Evolutionary conservation across 1,284 basidiomycete species (phyloP).

Genomic region (Malassezia brasiliensis): DNA sequence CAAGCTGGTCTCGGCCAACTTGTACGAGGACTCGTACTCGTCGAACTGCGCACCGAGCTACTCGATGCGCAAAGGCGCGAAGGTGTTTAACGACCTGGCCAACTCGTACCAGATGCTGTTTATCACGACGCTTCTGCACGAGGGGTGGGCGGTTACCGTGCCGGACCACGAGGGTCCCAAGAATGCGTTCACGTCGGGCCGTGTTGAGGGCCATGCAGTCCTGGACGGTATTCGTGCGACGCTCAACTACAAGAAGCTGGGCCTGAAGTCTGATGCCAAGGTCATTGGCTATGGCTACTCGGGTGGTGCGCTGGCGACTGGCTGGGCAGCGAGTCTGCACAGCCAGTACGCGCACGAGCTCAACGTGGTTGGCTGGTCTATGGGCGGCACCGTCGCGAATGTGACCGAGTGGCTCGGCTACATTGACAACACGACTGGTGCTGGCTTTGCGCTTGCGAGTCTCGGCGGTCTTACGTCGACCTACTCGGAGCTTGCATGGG

Average conservation of each 20-base stretch:
- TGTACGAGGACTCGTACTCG: conserved; percentile 27
- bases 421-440: conserved; percentile 26
- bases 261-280: conserved; percentile 20
- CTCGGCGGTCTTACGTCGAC: conserved; percentile 30
- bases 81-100: conserved; percentile 17
- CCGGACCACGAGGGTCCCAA: conserved; percentile 41
- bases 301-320: conserved; percentile 38
- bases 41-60: conserved; percentile 29
- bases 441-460: conserved; percentile 29
- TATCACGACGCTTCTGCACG: conserved; percentile 26
- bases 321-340: conserved; percentile 36
- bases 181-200: conserved; percentile 33
- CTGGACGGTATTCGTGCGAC: conserved; percentile 35
- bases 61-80: conserved; percentile 15
- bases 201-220: conserved; percentile 27
- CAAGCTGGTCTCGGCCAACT: conserved; percentile 27
- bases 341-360: conserved; percentile 29
- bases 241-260: conserved; percentile 23
- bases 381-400: conserved; percentile 29
- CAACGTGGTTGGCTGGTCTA: conserved; percentile 27
- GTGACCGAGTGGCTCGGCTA: conserved; percentile 11
- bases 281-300: conserved; percentile 37
- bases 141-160: conserved; percentile 31
- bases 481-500: conserved; percentile 28
- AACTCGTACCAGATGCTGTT: conserved; percentile 29